These are phyloP conservation scores for Yarrowia hollandica DNA, from an alignment of 805 yeast species.

Conservation along the genomic window DNA sequence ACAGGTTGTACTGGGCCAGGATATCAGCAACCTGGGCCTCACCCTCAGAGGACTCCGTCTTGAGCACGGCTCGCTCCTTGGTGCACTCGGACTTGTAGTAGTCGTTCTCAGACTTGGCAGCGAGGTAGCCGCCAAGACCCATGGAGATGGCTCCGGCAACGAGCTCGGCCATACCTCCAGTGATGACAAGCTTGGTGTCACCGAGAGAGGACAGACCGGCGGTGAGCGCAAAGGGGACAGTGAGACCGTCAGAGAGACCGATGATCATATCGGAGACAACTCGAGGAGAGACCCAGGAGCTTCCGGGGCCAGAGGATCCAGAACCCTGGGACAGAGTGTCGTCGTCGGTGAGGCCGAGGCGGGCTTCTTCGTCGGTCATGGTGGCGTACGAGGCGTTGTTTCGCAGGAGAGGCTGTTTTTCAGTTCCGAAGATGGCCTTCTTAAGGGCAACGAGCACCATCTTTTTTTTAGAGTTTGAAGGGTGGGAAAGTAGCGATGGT, in stretches of 20 bases:
- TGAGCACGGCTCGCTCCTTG: conserved; percentile 37
- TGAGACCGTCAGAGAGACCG: conserved; percentile 92
- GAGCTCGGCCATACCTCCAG: conserved; percentile 97
- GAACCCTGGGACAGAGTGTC: conserved; percentile 31
- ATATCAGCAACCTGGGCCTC: conserved; percentile 82
- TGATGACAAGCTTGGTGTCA: conserved; percentile 82
- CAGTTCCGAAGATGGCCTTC: conserved; percentile 38
- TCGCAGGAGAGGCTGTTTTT: conserved; percentile 39
- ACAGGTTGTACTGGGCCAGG: conserved; percentile 64
- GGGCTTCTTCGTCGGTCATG: conserved; percentile 32
- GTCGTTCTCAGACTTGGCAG: conserved; percentile 79
- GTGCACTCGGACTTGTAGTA: conserved; percentile 37
- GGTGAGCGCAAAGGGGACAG: conserved; percentile 98
- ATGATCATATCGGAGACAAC: conserved; percentile 91
- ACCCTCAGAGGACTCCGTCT: conserved; percentile 43
- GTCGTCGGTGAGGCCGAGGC: conserved; percentile 29
- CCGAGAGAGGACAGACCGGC: conserved; percentile 94
- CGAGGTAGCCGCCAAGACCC: conserved; percentile 97
- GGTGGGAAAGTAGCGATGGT: neutral
- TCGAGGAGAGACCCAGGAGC: conserved; percentile 57
- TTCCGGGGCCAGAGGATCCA: conserved; percentile 30
- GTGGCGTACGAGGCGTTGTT: conserved; percentile 35
- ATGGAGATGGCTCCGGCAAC: conserved; percentile 96
- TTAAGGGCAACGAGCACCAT: conserved; percentile 42
- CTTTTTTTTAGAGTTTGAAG: neutral